Percentiles rank a stretch among this genome's conserved stretches.
Conservation (phyloP, 306 rosid species). For the Trifolium fragiferum region DNA sequence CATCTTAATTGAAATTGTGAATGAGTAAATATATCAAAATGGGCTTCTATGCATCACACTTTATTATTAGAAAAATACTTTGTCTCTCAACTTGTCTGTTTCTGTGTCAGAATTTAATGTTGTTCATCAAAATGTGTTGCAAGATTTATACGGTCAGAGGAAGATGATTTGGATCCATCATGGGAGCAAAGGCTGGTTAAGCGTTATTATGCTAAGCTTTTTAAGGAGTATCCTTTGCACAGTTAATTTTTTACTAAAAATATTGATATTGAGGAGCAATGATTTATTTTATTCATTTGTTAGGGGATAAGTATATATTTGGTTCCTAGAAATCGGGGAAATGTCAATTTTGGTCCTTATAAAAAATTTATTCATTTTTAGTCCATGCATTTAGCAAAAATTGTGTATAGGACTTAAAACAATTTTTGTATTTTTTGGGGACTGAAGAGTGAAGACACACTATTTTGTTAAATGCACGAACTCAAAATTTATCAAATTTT, state of each 20-base stretch:
- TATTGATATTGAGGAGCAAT: conserved; percentile 15
- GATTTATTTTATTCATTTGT: conserved; percentile 13
- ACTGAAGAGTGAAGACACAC: background rate
- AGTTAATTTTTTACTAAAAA: conserved; percentile 9
- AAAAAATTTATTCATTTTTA: background rate
- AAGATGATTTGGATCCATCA: conserved; percentile 87
- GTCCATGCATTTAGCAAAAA: background rate
- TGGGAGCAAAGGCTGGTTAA: conserved; percentile 99
- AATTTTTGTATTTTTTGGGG: background rate
- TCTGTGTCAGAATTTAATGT: conserved; percentile 39
- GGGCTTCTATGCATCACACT: conserved; percentile 4
- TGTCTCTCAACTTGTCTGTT: conserved; percentile 31
- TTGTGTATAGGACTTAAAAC: background rate
- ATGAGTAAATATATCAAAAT: conserved; percentile 8
- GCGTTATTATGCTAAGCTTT: conserved; percentile 90
- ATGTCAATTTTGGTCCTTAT: background rate
- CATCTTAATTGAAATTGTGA: conserved; percentile 15
- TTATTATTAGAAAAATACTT: background rate
- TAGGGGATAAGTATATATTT: background rate
- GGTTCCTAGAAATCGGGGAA: background rate
- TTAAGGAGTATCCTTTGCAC: conserved; percentile 91
- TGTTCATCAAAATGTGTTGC: conserved; percentile 42
- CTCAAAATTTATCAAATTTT: background rate
- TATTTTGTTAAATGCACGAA: background rate
- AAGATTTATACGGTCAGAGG: conserved; percentile 93